phyloP scores from a whole-genome alignment of 768 basidiomycete species.

The Rhizopogon roseolus region DNA sequence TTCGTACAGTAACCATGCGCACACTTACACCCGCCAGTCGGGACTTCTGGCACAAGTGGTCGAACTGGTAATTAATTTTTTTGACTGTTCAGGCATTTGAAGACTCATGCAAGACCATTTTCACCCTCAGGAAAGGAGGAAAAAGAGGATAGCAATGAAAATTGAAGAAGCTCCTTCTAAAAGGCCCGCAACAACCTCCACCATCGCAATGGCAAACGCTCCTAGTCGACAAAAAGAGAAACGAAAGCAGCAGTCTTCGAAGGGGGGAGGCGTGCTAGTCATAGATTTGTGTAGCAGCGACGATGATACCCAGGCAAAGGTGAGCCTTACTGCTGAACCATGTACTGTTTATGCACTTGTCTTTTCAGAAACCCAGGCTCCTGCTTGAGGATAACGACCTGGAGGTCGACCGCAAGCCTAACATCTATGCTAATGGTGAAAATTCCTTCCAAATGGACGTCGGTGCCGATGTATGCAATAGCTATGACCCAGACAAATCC shows the following conservation, averaged over 20 bases:
- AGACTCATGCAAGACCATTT: background rate
- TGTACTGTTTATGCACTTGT: background rate
- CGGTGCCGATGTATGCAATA: background rate
- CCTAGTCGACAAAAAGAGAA: slow-evolving; percentile 13
- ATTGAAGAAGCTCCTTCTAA: slow-evolving; percentile 10
- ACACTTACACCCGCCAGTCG: background rate
- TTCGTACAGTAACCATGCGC: background rate
- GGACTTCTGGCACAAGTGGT: background rate
- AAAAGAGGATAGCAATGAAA: slow-evolving; percentile 8
- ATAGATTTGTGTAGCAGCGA: slow-evolving; percentile 28
- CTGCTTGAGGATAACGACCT: background rate
- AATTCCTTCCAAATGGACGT: background rate
- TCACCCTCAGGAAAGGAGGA: slow-evolving; percentile 17
- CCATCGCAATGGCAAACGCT: slow-evolving; percentile 12
- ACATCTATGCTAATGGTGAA: background rate
- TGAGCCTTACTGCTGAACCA: slow-evolving; percentile 2
- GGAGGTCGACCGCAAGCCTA: background rate
- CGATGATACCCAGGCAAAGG: slow-evolving; percentile 17
- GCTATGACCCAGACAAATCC: background rate
- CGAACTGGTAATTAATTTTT: slow-evolving; percentile 20
- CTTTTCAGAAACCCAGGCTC: slow-evolving; percentile 18
- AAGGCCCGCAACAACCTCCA: slow-evolving; percentile 15
- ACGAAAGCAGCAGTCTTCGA: slow-evolving; percentile 11
- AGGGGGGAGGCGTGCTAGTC: slow-evolving; percentile 10
- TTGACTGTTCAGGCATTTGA: slow-evolving; percentile 12